Conservation (phyloP, 2,329 filamentous ascomycete species). For the Paraphoma chrysanthemicola region DNA sequence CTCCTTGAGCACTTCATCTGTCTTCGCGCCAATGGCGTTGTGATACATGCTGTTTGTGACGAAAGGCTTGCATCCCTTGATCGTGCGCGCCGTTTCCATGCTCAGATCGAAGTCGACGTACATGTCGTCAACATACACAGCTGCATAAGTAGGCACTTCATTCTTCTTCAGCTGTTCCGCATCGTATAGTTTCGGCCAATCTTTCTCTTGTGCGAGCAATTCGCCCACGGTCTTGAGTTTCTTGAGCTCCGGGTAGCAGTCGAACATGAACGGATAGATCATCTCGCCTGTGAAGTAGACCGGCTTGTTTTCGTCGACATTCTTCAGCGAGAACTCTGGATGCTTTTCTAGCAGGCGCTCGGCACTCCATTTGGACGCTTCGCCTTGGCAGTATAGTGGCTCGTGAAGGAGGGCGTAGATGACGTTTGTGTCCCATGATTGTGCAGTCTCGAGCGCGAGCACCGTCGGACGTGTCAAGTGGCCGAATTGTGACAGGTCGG, state of each 20-base stretch:
- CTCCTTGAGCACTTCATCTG: conserved; percentile 77
- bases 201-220: conserved; percentile 69
- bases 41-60: conserved; percentile 90
- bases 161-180: conserved; percentile 75
- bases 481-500: conserved; percentile 79
- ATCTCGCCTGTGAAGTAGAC: conserved; percentile 91
- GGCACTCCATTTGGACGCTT: conserved; percentile 75
- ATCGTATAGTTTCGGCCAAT: conserved; percentile 83
- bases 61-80: conserved; percentile 79
- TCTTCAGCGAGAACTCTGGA: conserved; percentile 52
- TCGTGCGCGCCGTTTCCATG: conserved; percentile 73
- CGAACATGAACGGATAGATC: conserved; percentile 86
- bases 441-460: conserved; percentile 69
- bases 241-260: conserved; percentile 78
- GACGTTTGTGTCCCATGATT: conserved; percentile 76
- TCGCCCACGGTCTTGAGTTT: conserved; percentile 73
- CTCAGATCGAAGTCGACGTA: conserved; percentile 84
- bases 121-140: conserved; percentile 86
- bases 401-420: conserved; percentile 91
- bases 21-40: conserved; percentile 75
- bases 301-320: conserved; percentile 54
- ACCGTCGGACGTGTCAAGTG: conserved; percentile 77
- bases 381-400: conserved; percentile 80
- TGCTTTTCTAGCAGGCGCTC: conserved; percentile 64
- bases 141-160: conserved; percentile 84